These are phyloP conservation scores for Pythium scleroteichum DNA, from an alignment of 352 stramenopile species.

Conservation along the genomic window DNA sequence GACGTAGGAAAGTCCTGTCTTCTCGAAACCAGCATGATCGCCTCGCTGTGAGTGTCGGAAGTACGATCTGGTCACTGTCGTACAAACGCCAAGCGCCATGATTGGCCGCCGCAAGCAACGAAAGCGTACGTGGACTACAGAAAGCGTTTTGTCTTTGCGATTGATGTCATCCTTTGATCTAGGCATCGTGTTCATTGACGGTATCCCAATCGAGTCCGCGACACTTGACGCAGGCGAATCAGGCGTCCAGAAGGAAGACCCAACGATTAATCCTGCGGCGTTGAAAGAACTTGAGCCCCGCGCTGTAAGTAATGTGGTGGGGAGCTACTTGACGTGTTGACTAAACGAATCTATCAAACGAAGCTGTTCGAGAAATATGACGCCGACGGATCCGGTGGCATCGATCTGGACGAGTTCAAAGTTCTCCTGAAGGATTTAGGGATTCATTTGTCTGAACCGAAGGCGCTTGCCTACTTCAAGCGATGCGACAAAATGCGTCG, in stretches of 20 bases:
- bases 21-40: too few relatives aligned
- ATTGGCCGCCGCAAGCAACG: slow-evolving; percentile 63
- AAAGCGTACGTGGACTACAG: slow-evolving; percentile 40
- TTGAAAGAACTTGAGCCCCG: slow-evolving; percentile 53
- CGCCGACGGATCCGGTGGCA: slow-evolving; percentile 67
- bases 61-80: too few relatives aligned
- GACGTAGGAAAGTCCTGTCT: too few relatives aligned
- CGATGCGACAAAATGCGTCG: slow-evolving; percentile 64
- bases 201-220: slow-evolving; percentile 68
- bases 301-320: slow-evolving; percentile 33
- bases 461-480: slow-evolving; percentile 78
- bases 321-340: not conserved
- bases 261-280: slow-evolving; percentile 35
- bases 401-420: slow-evolving; percentile 80
- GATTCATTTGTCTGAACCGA: slow-evolving; percentile 64
- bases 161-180: not conserved
- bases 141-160: slow-evolving; percentile 2
- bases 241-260: slow-evolving; percentile 38
- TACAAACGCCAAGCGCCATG: too few relatives aligned
- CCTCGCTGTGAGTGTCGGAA: too few relatives aligned
- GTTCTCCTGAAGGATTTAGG: slow-evolving; percentile 61
- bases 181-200: slow-evolving; percentile 75
- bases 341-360: not conserved
- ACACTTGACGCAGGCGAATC: slow-evolving; percentile 53
- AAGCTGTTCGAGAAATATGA: slow-evolving; percentile 89